phyloP scores from a whole-genome alignment of 768 basidiomycete genomes.

The Paxillus ammoniavirescens region DNA sequence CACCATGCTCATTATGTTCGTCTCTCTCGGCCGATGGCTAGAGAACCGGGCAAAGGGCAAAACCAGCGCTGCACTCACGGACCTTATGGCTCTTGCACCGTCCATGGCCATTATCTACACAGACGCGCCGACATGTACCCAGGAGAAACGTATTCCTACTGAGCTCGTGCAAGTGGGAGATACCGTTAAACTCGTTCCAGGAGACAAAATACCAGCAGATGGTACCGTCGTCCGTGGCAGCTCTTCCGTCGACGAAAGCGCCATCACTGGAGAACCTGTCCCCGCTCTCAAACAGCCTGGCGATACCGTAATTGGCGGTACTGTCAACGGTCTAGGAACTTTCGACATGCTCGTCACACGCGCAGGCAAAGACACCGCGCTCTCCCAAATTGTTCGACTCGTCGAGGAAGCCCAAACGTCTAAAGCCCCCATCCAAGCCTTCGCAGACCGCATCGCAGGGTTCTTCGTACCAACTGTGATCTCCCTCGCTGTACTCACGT shows the following conservation, averaged over 20 bases:
- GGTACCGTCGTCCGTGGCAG: constrained; percentile 85
- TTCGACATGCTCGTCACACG: constrained; percentile 96
- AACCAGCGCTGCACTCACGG: constrained; percentile 94
- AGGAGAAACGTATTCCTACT: constrained; percentile 89
- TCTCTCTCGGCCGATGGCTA: constrained; percentile 91
- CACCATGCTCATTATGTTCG: constrained; percentile 97
- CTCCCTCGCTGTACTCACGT: constrained; percentile 75
- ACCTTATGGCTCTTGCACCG: constrained; percentile 93
- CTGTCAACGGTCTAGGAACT: constrained; percentile 95
- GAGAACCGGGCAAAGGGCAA: constrained; percentile 98
- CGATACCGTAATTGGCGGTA: constrained; percentile 91
- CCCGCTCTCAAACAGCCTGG: constrained; percentile 84
- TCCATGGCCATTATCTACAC: constrained; percentile 96
- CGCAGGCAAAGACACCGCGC: constrained; percentile 93
- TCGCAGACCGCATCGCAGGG: constrained; percentile 92
- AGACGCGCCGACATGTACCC: constrained; percentile 72
- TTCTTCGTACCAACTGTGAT: constrained; percentile 94
- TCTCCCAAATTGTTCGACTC: constrained; percentile 93
- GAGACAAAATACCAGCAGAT: constrained; percentile 95
- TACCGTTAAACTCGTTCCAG: constrained; percentile 89
- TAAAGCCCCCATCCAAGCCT: constrained; percentile 97
- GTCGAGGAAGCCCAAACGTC: constrained; percentile 98
- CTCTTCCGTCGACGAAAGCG: constrained; percentile 92
- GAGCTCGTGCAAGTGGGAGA: constrained; percentile 96
- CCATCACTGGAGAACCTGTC: constrained; percentile 92